phyloP scores from a whole-genome alignment of 352 stramenopile species.

The Phytophthora cajani region DNA sequence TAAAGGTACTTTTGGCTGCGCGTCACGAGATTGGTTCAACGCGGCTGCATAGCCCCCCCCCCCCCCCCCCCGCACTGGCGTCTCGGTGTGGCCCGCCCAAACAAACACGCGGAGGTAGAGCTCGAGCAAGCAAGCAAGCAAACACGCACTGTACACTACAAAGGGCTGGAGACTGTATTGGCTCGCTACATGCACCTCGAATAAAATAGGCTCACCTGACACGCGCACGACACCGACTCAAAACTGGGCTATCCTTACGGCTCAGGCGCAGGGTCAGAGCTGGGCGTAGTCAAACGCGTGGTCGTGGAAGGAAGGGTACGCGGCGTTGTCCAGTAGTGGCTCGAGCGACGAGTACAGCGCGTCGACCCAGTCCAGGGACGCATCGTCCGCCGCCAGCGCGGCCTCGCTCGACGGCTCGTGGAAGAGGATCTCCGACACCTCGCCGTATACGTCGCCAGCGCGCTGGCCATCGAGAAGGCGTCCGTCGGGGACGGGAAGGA shows the following conservation, averaged over 20 bases:
- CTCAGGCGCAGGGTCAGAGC: slow-evolving; percentile 21
- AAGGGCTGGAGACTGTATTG: slow-evolving; percentile 2
- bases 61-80: background rate
- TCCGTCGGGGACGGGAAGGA: slow-evolving; percentile 57
- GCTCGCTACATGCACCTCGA: background rate
- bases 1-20: slow-evolving; percentile 8
- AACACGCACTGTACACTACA: background rate
- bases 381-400: background rate
- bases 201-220: slow-evolving; percentile 28
- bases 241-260: slow-evolving; percentile 14
- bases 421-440: slow-evolving; percentile 36
- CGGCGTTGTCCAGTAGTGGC: slow-evolving; percentile 23
- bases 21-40: background rate
- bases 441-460: slow-evolving; percentile 36
- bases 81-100: background rate
- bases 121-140: background rate
- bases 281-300: slow-evolving; percentile 37
- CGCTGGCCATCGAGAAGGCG: slow-evolving; percentile 29
- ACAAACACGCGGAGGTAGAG: slow-evolving; percentile 1
- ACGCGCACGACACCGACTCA: slow-evolving; percentile 13
- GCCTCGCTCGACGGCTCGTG: slow-evolving; percentile 9
- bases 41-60: slow-evolving; percentile 4
- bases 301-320: slow-evolving; percentile 35
- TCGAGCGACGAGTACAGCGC: slow-evolving; percentile 58
- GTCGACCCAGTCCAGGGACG: slow-evolving; percentile 61